phyloP scores from a whole-genome alignment of 2,329 filamentous ascomycete species.

The Penicillium sp. region DNA sequence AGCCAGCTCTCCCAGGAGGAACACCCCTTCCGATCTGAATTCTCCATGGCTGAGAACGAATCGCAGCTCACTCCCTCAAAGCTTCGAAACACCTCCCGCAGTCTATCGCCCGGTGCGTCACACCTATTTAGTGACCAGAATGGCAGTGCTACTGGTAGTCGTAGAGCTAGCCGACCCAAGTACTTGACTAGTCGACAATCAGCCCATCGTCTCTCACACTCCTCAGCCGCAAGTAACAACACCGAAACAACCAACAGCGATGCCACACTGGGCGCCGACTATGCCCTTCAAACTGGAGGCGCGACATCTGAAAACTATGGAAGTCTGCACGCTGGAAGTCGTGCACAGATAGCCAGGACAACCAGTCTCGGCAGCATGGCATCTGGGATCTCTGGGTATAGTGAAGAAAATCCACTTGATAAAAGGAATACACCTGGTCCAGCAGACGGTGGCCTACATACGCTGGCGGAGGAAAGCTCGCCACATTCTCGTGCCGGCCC shows the following conservation, averaged over 20 bases:
- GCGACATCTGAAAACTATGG: slow-evolving; percentile 55
- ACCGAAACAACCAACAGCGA: slow-evolving; percentile 67
- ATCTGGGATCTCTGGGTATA: slow-evolving; percentile 63
- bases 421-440: slow-evolving; percentile 42
- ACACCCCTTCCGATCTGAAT: slow-evolving; percentile 20
- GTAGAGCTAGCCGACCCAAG: slow-evolving; percentile 50
- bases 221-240: slow-evolving; percentile 54
- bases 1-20: slow-evolving; percentile 25
- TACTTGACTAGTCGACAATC: slow-evolving; percentile 56
- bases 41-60: slow-evolving; percentile 23
- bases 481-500: slow-evolving; percentile 38
- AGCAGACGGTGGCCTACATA: slow-evolving; percentile 52
- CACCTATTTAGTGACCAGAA: slow-evolving; percentile 29
- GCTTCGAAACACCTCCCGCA: slow-evolving; percentile 27
- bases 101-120: slow-evolving; percentile 27
- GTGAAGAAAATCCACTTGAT: slow-evolving; percentile 48
- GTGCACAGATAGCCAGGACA: slow-evolving; percentile 62
- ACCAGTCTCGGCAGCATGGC: slow-evolving; percentile 88
- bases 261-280: slow-evolving; percentile 72
- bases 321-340: slow-evolving; percentile 25
- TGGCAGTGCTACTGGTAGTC: slow-evolving; percentile 27
- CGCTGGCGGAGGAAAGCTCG: slow-evolving; percentile 56
- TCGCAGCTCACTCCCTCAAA: slow-evolving; percentile 29
- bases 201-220: slow-evolving; percentile 58
- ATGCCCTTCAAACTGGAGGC: slow-evolving; percentile 77